phyloP scores from a whole-genome alignment of 345 rosid genomes.

The Arabis hirsuta region DNA sequence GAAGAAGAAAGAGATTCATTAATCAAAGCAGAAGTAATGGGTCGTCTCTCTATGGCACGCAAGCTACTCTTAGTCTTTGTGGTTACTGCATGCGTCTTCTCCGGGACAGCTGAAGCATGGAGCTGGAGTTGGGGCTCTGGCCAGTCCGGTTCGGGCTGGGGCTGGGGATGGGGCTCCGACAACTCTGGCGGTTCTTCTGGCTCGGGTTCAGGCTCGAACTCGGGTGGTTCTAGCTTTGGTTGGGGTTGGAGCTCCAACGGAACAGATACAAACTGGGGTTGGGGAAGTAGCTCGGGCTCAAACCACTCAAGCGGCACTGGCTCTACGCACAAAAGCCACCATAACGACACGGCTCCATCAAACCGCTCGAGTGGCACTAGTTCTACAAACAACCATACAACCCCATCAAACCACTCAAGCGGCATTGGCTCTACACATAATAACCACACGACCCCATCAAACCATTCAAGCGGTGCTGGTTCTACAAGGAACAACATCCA shows the following conservation, averaged over 20 bases:
- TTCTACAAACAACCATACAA: not conserved
- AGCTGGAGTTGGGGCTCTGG: slow-evolving; percentile 26
- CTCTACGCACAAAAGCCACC: not conserved
- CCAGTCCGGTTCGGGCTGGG: slow-evolving; percentile 9
- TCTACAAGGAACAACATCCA: too few species aligned
- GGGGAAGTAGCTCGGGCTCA: slow-evolving; percentile 6
- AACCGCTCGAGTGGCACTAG: slow-evolving; percentile 5
- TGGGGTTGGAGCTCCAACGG: slow-evolving; percentile 22
- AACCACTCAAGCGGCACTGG: not conserved
- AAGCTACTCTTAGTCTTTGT: slow-evolving; percentile 14
- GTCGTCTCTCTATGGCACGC: not conserved
- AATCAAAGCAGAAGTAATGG: slow-evolving; percentile 8
- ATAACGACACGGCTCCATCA: slow-evolving; percentile 5
- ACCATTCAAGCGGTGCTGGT: not conserved
- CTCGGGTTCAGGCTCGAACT: slow-evolving; percentile 11
- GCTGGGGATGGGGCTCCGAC: slow-evolving; percentile 18
- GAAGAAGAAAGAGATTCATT: not conserved
- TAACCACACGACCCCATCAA: slow-evolving; percentile 1
- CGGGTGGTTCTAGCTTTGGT: slow-evolving; percentile 28
- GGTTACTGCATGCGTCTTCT: not conserved
- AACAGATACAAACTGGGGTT: slow-evolving; percentile 28
- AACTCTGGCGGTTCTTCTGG: slow-evolving; percentile 8
- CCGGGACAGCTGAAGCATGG: slow-evolving; percentile 22
- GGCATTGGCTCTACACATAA: not conserved
- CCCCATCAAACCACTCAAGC: slow-evolving; percentile 10